These are phyloP conservation scores for Asterochloris erici DNA, from an alignment of 139 green algal species.

Conservation along the genomic window DNA sequence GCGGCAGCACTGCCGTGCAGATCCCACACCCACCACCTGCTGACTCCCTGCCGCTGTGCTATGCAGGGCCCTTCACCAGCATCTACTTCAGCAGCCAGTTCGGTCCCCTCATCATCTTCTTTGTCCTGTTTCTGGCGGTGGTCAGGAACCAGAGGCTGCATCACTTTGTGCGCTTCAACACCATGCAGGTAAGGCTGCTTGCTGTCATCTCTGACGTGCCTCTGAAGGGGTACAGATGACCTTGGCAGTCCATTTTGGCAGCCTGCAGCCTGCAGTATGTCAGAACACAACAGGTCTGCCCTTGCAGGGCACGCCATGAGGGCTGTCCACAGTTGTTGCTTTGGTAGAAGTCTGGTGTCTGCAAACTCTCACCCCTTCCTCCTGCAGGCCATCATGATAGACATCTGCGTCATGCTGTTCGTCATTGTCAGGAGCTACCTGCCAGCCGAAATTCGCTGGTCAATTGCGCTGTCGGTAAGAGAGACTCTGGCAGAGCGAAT, in stretches of 20 bases:
- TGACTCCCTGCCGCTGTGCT: background rate
- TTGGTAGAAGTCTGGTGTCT: no score
- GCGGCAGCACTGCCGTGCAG: background rate
- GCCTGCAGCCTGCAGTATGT: no score
- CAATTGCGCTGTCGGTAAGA: background rate
- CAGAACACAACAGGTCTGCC: no score
- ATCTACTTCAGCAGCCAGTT: conserved; percentile 67
- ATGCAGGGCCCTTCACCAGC: conserved; percentile 39
- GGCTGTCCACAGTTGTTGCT: no score
- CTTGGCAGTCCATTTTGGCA: no score
- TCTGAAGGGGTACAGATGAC: no score
- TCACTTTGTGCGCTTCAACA: conserved; percentile 80
- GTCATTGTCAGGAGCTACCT: conserved; percentile 62
- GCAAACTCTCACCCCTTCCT: background rate
- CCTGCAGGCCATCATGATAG: conserved; percentile 66
- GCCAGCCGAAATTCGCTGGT: conserved; percentile 60
- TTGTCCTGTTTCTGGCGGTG: conserved; percentile 67
- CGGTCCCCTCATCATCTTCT: conserved; percentile 74
- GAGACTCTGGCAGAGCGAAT: no score
- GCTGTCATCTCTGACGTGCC: no score
- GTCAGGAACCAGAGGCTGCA: conserved; percentile 73
- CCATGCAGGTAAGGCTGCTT: conserved; percentile 54
- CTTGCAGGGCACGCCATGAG: no score
- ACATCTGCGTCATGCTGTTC: conserved; percentile 73
- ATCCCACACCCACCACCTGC: background rate